A percentile compares a stretch with the other conserved stretches of the same genome.
Evolutionary conservation across 1,139 yeast genomes (phyloP).

Genomic region (Wickerhamomyces sp.): DNA sequence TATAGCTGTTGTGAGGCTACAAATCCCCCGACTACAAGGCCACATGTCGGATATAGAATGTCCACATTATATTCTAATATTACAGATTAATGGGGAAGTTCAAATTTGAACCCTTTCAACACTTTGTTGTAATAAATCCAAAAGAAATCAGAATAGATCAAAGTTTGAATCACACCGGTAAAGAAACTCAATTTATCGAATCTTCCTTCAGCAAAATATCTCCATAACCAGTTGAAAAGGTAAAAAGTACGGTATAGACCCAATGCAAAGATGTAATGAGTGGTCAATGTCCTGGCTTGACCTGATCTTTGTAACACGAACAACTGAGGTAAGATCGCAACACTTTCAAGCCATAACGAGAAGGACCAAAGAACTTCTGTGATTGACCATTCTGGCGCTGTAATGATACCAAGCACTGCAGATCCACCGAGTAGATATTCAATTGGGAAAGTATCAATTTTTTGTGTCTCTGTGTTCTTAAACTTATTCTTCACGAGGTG

Average conservation of each 20-base stretch:
- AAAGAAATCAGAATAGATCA: slow-evolving; percentile 89
- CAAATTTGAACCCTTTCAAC: slow-evolving; percentile 75
- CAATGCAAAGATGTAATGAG: slow-evolving; percentile 89
- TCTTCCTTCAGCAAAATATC: slow-evolving; percentile 64
- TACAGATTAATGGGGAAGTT: slow-evolving; percentile 47
- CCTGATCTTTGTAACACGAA: slow-evolving; percentile 88
- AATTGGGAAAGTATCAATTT: slow-evolving; percentile 75
- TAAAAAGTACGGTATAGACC: slow-evolving; percentile 87
- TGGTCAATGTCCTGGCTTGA: slow-evolving; percentile 79
- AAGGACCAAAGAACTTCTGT: slow-evolving; percentile 72
- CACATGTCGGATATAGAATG: too few species aligned
- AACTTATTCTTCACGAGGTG: slow-evolving; percentile 63
- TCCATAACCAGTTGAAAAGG: slow-evolving; percentile 92
- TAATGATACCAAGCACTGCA: slow-evolving; percentile 51
- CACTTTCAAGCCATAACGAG: slow-evolving; percentile 82
- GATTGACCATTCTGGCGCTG: slow-evolving; percentile 59
- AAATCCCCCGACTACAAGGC: too few species aligned
- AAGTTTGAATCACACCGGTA: slow-evolving; percentile 84
- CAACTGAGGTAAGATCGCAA: slow-evolving; percentile 88
- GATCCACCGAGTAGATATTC: slow-evolving; percentile 68
- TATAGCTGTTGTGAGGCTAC: too few species aligned
- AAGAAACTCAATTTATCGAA: slow-evolving; percentile 67
- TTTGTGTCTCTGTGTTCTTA: slow-evolving; percentile 45
- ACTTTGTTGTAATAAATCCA: slow-evolving; percentile 84
- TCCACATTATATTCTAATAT: too few species aligned